Conservation (phyloP, 2,329 filamentous ascomycete genomes). For the Aspergillus amoenus region DNA sequence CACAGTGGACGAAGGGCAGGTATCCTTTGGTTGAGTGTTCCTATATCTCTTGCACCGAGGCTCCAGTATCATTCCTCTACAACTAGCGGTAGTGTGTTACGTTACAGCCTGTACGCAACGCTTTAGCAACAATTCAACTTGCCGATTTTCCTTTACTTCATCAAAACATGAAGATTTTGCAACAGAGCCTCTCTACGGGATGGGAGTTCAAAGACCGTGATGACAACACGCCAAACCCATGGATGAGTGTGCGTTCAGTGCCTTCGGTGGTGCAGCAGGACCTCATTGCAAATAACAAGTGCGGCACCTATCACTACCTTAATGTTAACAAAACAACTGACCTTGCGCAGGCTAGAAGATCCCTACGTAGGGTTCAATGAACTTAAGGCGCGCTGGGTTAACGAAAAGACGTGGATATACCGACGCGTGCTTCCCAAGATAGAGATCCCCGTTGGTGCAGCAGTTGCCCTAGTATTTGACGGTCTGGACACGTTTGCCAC, state of each 20-base stretch:
- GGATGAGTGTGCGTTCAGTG: constrained; percentile 38
- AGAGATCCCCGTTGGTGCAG: constrained; percentile 45
- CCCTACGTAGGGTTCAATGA: constrained; percentile 76
- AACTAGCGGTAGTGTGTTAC: too few relatives aligned
- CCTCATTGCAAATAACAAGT: constrained; percentile 41
- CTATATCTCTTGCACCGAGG: too few relatives aligned
- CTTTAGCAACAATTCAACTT: neutral
- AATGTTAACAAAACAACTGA: too few relatives aligned
- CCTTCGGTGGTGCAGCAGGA: constrained; percentile 45
- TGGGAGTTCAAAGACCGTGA: constrained; percentile 40
- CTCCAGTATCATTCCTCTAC: too few relatives aligned
- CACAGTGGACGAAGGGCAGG: fast-evolving
- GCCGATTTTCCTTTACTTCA: neutral
- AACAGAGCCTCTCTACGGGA: constrained; percentile 27
- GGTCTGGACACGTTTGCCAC: constrained; percentile 78
- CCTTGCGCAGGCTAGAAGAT: constrained; percentile 46
- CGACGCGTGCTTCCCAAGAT: constrained; percentile 55
- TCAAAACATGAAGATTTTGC: constrained; percentile 17
- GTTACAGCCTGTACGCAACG: too few relatives aligned
- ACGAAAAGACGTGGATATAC: constrained; percentile 70
- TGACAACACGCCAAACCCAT: constrained; percentile 28
- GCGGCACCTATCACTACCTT: neutral
- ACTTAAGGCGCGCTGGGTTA: constrained; percentile 71
- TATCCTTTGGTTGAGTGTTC: too few relatives aligned
- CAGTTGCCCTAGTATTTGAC: constrained; percentile 67